Conservation (phyloP, 305 asterid genomes). For the Fraxinus baroniana region DNA sequence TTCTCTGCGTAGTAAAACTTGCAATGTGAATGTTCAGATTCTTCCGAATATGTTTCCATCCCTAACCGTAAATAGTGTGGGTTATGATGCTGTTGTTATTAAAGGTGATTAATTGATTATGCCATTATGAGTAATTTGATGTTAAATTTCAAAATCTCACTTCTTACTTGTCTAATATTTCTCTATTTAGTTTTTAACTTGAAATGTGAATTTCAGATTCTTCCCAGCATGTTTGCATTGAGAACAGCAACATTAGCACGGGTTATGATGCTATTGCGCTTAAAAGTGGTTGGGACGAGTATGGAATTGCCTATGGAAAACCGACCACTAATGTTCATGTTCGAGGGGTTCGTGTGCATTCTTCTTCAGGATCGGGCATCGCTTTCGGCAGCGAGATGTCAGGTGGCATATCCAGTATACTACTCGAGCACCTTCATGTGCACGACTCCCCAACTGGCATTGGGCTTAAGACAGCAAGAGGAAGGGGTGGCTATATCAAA, state of each 20-base stretch:
- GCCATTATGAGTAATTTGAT: not conserved
- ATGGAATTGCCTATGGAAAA: conserved; percentile 65
- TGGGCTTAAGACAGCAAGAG: conserved; percentile 63
- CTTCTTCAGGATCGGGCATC: conserved; percentile 62
- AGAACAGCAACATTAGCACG: conserved; percentile 78
- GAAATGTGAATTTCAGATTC: conserved; percentile 60
- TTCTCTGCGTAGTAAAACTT: not conserved
- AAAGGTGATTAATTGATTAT: conserved; percentile 56
- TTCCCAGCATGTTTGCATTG: conserved; percentile 75
- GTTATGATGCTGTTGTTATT: conserved; percentile 63
- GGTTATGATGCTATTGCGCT: conserved; percentile 77
- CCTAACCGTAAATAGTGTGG: conserved; percentile 75
- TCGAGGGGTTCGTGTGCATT: conserved; percentile 46
- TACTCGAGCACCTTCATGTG: conserved; percentile 53
- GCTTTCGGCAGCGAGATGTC: conserved; percentile 98
- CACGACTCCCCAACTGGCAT: conserved; percentile 56
- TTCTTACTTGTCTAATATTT: not conserved
- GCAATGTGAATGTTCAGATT: conserved; percentile 50
- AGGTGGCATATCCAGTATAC: conserved; percentile 74
- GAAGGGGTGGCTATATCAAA: conserved; percentile 80
- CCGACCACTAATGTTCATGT: conserved; percentile 63
- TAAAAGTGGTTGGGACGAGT: conserved; percentile 98
- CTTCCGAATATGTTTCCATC: conserved; percentile 69
- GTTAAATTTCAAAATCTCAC: not conserved
- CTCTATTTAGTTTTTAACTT: not conserved